These are phyloP conservation scores for Diphasiastrum complanatum DNA, from an alignment of 83 land plant species.

Conservation along the genomic window DNA sequence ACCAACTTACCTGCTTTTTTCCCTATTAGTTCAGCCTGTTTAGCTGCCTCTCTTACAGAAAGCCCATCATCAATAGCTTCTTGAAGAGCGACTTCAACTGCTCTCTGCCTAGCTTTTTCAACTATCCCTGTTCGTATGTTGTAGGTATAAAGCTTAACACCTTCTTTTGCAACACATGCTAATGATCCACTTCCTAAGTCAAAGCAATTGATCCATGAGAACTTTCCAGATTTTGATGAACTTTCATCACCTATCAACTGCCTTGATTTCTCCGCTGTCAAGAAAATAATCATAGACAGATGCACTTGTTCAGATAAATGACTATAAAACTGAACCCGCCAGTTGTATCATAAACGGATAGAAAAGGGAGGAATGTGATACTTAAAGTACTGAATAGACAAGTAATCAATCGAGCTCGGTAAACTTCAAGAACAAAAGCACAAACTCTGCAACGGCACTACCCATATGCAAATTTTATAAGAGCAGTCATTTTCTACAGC, in stretches of 20 bases:
- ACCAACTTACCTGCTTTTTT: constrained; percentile 70
- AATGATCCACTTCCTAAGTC: constrained; percentile 74
- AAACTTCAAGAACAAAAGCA: too few relatives aligned
- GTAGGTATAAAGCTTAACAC: constrained; percentile 65
- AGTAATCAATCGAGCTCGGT: too few relatives aligned
- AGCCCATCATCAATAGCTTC: constrained; percentile 59
- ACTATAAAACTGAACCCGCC: too few relatives aligned
- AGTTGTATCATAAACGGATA: too few relatives aligned
- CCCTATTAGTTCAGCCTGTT: constrained; percentile 58
- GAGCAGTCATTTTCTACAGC: too few relatives aligned
- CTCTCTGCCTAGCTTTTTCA: constrained; percentile 49
- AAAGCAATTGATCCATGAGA: constrained; percentile 69
- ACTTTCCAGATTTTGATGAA: constrained; percentile 75
- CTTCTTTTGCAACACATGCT: constrained; percentile 78
- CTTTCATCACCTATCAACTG: constrained; percentile 63
- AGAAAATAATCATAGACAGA: too few relatives aligned
- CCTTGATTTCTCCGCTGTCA: constrained; percentile 73
- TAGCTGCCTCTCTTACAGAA: constrained; percentile 46
- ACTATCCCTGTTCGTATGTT: constrained; percentile 64
- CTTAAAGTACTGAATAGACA: too few relatives aligned
- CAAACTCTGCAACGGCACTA: too few relatives aligned
- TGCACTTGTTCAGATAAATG: too few relatives aligned
- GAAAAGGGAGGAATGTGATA: too few relatives aligned
- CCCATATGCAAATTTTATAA: too few relatives aligned
- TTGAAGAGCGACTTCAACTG: constrained; percentile 52